Percentiles rank a stretch among this genome's conserved stretches.
Evolutionary conservation across 306 rosid species (phyloP).

Genomic region (Styphnolobium japonicum): DNA sequence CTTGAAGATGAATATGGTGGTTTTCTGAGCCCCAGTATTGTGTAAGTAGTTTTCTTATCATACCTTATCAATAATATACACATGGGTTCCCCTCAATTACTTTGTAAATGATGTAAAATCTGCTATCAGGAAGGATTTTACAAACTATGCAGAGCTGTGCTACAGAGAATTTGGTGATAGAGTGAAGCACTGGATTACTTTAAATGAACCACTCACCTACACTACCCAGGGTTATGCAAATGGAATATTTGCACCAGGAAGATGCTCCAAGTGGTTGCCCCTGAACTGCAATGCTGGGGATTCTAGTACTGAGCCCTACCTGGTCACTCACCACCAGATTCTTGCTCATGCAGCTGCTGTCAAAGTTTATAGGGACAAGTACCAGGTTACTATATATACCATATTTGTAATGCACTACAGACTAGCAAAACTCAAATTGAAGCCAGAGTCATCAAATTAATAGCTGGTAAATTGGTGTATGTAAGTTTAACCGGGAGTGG

Average conservation of each 20-base stretch:
- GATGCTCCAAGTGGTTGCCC: constrained; percentile 42
- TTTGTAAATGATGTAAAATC: not conserved
- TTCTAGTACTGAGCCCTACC: constrained; percentile 49
- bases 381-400: constrained; percentile 30
- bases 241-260: constrained; percentile 45
- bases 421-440: not conserved
- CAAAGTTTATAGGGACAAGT: constrained; percentile 34
- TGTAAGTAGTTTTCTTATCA: constrained; percentile 33
- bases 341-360: constrained; percentile 51
- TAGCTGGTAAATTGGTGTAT: not conserved
- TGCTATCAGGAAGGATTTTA: constrained; percentile 36
- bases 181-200: constrained; percentile 57
- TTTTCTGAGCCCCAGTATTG: constrained; percentile 39
- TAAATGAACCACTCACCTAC: constrained; percentile 48
- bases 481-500: not conserved
- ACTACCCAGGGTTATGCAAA: constrained; percentile 18
- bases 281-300: constrained; percentile 33
- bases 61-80: not conserved
- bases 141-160: constrained; percentile 50
- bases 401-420: not conserved
- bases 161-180: constrained; percentile 56
- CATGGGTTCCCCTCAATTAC: not conserved
- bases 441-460: not conserved
- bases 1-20: constrained; percentile 60
- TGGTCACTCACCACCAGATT: constrained; percentile 38